phyloP scores from a whole-genome alignment of 2,329 filamentous ascomycete genomes.

The Arthroderma uncinatum region DNA sequence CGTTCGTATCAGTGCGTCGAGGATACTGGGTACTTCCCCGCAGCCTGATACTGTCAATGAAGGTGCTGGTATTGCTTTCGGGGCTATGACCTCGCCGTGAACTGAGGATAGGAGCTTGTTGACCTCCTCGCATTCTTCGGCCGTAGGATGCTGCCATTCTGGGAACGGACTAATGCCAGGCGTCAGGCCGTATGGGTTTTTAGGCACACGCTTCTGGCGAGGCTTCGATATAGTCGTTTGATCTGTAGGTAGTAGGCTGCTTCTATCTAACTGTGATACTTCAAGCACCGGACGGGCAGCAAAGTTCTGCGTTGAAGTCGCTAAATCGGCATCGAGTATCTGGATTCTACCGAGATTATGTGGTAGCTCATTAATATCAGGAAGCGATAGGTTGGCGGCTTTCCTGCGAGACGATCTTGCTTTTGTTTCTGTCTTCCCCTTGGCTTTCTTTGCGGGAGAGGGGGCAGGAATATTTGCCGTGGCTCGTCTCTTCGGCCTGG shows the following conservation, averaged over 20 bases:
- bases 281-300: too few relatives aligned
- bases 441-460: not conserved
- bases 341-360: constrained; percentile 18
- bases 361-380: constrained; percentile 16
- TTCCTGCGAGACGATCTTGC: not conserved
- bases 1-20: constrained; percentile 54
- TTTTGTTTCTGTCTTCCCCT: not conserved
- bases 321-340: not conserved
- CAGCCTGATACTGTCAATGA: constrained; percentile 62
- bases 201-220: constrained; percentile 10
- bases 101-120: constrained; percentile 51
- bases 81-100: constrained; percentile 55
- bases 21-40: constrained; percentile 53
- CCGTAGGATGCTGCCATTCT: constrained; percentile 52
- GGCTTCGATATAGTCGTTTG: not conserved
- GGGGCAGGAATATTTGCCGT: not conserved
- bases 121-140: constrained; percentile 59
- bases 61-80: constrained; percentile 56
- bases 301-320: not conserved
- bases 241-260: constrained; percentile 2
- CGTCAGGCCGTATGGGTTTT: constrained; percentile 40
- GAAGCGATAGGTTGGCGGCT: not conserved
- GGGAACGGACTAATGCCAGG: constrained; percentile 55
- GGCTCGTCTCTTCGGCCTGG: not conserved
- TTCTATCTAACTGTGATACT: not conserved